Evolutionary conservation across 495 filamentous ascomycete genomes (phyloP), one percentile per base, ranked within the genome.

Genomic region (Daldinia loculata): DNA sequence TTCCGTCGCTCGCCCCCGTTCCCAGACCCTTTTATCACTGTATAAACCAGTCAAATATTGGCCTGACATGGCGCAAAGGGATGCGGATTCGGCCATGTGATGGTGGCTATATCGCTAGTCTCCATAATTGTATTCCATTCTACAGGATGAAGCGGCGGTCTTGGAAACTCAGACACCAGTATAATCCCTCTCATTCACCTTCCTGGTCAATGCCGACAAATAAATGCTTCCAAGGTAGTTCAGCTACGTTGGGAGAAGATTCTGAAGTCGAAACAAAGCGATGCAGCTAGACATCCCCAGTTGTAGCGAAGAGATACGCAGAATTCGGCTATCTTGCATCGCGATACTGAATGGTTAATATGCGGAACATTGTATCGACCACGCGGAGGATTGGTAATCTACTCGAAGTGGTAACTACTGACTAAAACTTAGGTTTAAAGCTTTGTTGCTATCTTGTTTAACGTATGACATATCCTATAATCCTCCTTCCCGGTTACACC

Each of bases 401-500:
- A 24, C 17, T 56, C 43, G 8, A 48, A 48, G 22, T 24, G 6
- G 15, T 19, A 24, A 34, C 53, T 39, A 65, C 22, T 60, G 17
- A 50, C 45, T 30, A 64, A 51, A 34, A 34, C 32, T 52, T 45
- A 56, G n/a, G 24, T 41, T 52, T 15, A 19, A 62, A 58, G 61
- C 41, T n/a, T 66, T 14, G 32, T 48, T 22, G 50, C 36, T 45
- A 6, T 61, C 60, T 66, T 64, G 69, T 72, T 39, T 41, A 53
- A 72, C 70, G 61, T 72, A 24, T 68, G 64, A 68, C 60, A 61
- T 56, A 22, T 56, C 15, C 9, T 50, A 67, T 32, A 26, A 65
- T 38, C 39, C 36, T 55, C 11, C 45, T 9, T 43, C 45, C 53
- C 24, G 36, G 63, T 72, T 29, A 43, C 63, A 71, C 69, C 57